Evolutionary conservation across 2,329 filamentous ascomycete species (phyloP).

Genomic region (Fusarium vanettenii): DNA sequence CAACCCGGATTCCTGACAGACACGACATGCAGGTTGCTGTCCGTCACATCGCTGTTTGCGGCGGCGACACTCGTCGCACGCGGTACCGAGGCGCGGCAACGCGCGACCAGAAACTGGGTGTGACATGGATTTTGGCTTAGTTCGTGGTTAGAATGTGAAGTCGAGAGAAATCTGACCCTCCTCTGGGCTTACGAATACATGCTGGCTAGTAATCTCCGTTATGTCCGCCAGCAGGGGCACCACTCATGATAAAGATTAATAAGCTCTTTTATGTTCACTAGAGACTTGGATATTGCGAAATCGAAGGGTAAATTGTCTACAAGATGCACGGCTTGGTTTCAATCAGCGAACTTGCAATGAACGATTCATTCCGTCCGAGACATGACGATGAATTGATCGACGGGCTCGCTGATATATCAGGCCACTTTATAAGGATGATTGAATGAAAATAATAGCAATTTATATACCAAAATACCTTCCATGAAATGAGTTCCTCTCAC

Average conservation of each 20-base stretch:
- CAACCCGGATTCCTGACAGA: not conserved
- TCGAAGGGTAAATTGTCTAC: not conserved
- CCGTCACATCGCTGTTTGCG: not conserved
- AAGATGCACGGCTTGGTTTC: not conserved
- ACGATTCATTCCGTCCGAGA: not conserved
- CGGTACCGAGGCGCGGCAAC: not conserved
- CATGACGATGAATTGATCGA: not conserved
- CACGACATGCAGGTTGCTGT: not conserved
- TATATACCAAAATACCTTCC: not conserved
- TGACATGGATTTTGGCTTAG: not conserved
- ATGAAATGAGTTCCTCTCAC: not conserved
- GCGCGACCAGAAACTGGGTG: not conserved
- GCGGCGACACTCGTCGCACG: not conserved
- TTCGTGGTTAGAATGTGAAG: too few species aligned
- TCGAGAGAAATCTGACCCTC: not conserved
- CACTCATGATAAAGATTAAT: not conserved
- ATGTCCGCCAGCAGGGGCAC: not conserved
- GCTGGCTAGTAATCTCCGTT: not conserved
- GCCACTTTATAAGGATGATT: not conserved
- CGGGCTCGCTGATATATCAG: not conserved
- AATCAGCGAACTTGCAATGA: not conserved
- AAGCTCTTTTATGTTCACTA: not conserved
- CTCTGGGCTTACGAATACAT: not conserved
- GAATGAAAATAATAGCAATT: not conserved
- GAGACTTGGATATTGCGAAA: not conserved